Percentiles rank a stretch among this genome's conserved stretches.
Evolutionary conservation across 805 yeast species (phyloP).

Genomic region (Yamadazyma kitorensis): DNA sequence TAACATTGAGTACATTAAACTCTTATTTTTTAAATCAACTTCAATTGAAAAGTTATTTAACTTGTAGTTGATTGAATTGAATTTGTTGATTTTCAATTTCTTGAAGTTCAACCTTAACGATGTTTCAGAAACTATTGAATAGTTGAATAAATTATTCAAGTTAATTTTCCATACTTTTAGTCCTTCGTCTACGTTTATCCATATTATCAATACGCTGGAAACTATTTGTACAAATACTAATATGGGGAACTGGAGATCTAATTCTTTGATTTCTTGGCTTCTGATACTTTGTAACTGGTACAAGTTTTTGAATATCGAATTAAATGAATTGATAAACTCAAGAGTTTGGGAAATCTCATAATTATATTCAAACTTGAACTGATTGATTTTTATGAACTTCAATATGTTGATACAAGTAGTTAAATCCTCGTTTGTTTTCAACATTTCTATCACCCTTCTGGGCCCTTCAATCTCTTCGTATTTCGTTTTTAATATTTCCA

Average conservation of each 20-base stretch:
- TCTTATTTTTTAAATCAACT: constrained; percentile 4
- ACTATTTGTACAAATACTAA: constrained; percentile 10
- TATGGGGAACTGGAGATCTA: constrained; percentile 2
- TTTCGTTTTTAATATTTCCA: background rate
- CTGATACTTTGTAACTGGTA: constrained; percentile 6
- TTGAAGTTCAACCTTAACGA: constrained; percentile 5
- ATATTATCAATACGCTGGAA: constrained; percentile 7
- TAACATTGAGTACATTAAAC: constrained; percentile 1
- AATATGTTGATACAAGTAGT: constrained; percentile 8
- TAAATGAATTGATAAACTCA: constrained; percentile 2
- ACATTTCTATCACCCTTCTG: background rate
- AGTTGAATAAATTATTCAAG: constrained; percentile 5
- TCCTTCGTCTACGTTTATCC: constrained; percentile 6
- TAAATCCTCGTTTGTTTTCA: constrained; percentile 7
- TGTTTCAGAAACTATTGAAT: background rate
- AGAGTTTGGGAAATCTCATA: background rate
- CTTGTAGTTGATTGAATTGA: constrained; percentile 7
- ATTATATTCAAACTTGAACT: background rate
- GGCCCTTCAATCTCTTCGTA: constrained; percentile 1
- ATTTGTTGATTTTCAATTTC: constrained; percentile 6
- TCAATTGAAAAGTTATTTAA: constrained; percentile 7
- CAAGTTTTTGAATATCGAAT: constrained; percentile 5
- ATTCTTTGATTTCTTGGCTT: constrained; percentile 3
- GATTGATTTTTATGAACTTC: constrained; percentile 4
- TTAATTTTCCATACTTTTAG: constrained; percentile 3